A percentile compares a stretch with the other conserved stretches of the same genome.
Conservation (phyloP, 495 filamentous ascomycete genomes). For the Glutinoglossum americanum region DNA sequence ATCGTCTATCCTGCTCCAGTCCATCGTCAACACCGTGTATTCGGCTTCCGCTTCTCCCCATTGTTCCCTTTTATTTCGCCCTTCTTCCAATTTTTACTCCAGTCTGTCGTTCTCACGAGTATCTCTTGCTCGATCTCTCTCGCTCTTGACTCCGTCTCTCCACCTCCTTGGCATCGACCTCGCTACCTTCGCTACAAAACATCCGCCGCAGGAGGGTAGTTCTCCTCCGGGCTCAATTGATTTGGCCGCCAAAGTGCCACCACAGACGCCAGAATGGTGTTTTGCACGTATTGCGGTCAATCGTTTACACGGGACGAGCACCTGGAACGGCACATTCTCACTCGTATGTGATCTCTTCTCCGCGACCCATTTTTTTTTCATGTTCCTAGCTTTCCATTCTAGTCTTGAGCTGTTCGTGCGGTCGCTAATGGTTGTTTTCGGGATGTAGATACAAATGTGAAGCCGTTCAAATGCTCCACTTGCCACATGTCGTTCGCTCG, state of each 20-base stretch:
- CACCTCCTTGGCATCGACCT: background rate
- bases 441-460: conserved; percentile 3
- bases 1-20: background rate
- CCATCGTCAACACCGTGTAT: background rate
- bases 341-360: background rate
- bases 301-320: conserved; percentile 3
- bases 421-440: background rate
- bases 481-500: conserved; percentile 4
- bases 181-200: background rate
- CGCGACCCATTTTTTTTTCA: background rate
- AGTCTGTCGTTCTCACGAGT: conserved; percentile 1
- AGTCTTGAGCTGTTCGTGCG: background rate
- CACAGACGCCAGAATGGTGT: background rate
- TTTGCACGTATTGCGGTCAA: conserved; percentile 6
- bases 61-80: conserved; percentile 5
- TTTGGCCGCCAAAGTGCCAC: background rate
- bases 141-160: background rate
- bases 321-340: conserved; percentile 4
- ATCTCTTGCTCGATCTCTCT: conserved; percentile 8
- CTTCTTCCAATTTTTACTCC: conserved; percentile 3
- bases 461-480: conserved; percentile 5
- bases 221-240: background rate
- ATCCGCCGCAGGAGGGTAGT: background rate
- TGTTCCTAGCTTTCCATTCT: background rate
- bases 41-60: conserved; percentile 6